Conservation (phyloP, 2,329 filamentous ascomycete species). For the Aspergillus eucalypticola region DNA sequence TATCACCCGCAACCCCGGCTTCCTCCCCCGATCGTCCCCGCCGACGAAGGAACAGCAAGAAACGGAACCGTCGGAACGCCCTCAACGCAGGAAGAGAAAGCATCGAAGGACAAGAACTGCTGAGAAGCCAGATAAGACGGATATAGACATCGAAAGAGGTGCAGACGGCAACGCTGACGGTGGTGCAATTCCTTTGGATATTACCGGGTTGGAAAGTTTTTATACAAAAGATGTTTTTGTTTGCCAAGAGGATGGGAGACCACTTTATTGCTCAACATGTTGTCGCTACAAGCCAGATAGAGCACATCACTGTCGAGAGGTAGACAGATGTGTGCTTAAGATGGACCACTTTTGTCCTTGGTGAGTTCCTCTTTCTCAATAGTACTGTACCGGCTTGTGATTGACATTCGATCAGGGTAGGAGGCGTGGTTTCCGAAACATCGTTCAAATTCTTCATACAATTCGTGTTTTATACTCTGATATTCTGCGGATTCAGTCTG, state of each 20-base stretch:
- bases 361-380: slow-evolving; percentile 34
- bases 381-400: slow-evolving; percentile 4
- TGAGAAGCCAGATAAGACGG: slow-evolving; percentile 25
- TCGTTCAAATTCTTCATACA: slow-evolving; percentile 91
- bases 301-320: slow-evolving; percentile 80
- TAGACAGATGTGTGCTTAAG: slow-evolving; percentile 77
- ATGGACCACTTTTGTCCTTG: slow-evolving; percentile 97
- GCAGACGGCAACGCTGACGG: slow-evolving; percentile 25
- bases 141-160: slow-evolving; percentile 32
- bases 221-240: slow-evolving; percentile 82
- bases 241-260: slow-evolving; percentile 79
- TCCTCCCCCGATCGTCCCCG: slow-evolving; percentile 65
- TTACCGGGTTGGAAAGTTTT: slow-evolving; percentile 70
- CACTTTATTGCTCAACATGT: slow-evolving; percentile 82
- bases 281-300: slow-evolving; percentile 86
- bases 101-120: slow-evolving; percentile 23
- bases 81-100: slow-evolving; percentile 26
- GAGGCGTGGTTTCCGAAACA: slow-evolving; percentile 83
- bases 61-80: slow-evolving; percentile 19
- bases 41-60: slow-evolving; percentile 31
- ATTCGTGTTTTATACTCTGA: slow-evolving; percentile 71
- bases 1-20: slow-evolving; percentile 70
- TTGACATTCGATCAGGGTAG: slow-evolving; percentile 62
- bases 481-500: slow-evolving; percentile 67
- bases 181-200: slow-evolving; percentile 51